phyloP scores from a whole-genome alignment of 192 early-diverging fungal species.

The Linnemannia zychae region DNA sequence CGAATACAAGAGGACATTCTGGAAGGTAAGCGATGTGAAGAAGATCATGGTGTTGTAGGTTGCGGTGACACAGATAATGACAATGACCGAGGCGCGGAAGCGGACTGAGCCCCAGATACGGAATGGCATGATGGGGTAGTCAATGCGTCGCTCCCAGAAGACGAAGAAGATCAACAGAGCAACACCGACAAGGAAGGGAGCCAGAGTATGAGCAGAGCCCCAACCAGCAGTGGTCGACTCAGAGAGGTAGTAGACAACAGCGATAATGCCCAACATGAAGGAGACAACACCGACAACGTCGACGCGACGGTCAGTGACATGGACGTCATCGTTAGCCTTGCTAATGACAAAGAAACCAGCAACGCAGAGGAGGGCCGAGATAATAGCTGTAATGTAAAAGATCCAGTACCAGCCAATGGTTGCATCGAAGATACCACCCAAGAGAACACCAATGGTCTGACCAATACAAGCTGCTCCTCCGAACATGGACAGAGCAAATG shows the following conservation, averaged over 20 bases:
- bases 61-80: constrained; percentile 37
- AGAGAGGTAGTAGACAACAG: constrained; percentile 50
- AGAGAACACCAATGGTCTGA: constrained; percentile 43
- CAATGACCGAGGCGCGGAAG: constrained; percentile 48
- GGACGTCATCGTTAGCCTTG: constrained; percentile 16
- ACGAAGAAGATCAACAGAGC: constrained; percentile 51
- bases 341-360: constrained; percentile 48
- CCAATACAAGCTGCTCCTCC: constrained; percentile 45
- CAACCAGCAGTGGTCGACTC: constrained; percentile 45
- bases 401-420: constrained; percentile 61
- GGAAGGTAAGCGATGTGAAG: constrained; percentile 60
- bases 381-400: constrained; percentile 55
- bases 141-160: constrained; percentile 44
- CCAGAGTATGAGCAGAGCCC: constrained; percentile 40
- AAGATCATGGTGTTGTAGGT: constrained; percentile 60
- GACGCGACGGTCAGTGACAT: constrained; percentile 33
- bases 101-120: constrained; percentile 56
- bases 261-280: constrained; percentile 51
- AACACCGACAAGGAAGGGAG: constrained; percentile 51
- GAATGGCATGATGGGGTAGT: constrained; percentile 59
- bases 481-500: constrained; percentile 44
- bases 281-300: constrained; percentile 23
- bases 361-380: constrained; percentile 31
- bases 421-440: constrained; percentile 54
- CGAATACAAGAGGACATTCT: constrained; percentile 51